Conservation (phyloP, 2,329 filamentous ascomycete genomes). For the Calonectria pseudoreteaudii region DNA sequence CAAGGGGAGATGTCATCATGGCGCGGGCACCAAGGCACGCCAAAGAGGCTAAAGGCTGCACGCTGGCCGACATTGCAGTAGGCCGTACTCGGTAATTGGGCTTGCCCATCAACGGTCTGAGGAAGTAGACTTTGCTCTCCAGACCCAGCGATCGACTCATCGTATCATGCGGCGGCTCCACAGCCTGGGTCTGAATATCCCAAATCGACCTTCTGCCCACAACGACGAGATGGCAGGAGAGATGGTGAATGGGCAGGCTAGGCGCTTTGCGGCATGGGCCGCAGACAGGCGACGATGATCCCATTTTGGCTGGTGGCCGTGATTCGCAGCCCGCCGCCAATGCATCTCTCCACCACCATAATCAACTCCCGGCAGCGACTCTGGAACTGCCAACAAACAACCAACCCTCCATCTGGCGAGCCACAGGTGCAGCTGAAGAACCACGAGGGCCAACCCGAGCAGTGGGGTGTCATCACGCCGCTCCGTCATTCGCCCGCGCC, state of each 20-base stretch:
- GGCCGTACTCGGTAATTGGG: conserved; percentile 29
- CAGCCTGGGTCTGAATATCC: conserved; percentile 12
- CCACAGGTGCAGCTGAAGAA: conserved; percentile 5
- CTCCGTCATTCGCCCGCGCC: conserved; percentile 19
- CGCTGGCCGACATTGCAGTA: conserved; percentile 21
- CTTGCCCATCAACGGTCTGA: conserved; percentile 12
- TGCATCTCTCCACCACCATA: conserved; percentile 6
- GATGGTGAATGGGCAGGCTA: conserved; percentile 14
- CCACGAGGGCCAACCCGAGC: conserved; percentile 15
- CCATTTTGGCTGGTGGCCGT: conserved; percentile 20
- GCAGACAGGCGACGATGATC: conserved; percentile 16
- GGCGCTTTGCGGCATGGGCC: conserved; percentile 15
- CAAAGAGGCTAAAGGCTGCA: conserved; percentile 30
- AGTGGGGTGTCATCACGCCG: conserved; percentile 16
- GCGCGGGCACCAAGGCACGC: conserved; percentile 25
- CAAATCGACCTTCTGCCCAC: conserved; percentile 7
- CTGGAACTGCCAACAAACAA: conserved; percentile 16
- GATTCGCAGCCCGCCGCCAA: conserved; percentile 3
- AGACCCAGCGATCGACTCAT: conserved; percentile 22
- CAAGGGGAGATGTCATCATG: conserved; percentile 35
- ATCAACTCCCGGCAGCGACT: conserved; percentile 17
- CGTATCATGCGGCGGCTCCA: conserved; percentile 20
- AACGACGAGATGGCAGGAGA: conserved; percentile 11
- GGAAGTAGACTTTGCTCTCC: conserved; percentile 14
- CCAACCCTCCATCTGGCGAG: conserved; percentile 10